Evolutionary conservation across 2,329 filamentous ascomycete genomes (phyloP), one percentile per base, ranked within the genome.

Genomic region (Pochonia chlamydosporia): DNA sequence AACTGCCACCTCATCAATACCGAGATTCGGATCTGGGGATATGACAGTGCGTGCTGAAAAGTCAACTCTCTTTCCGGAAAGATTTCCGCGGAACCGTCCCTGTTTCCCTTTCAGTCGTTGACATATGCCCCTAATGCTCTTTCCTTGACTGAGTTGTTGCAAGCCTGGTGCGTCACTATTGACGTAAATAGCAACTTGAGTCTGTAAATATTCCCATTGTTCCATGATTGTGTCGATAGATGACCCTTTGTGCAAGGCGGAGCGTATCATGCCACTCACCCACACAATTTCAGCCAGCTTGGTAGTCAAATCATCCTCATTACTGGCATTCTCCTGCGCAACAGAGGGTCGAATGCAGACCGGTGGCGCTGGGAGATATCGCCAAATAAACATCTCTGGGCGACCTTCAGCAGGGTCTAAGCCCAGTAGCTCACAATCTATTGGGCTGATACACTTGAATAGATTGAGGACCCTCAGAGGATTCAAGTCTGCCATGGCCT

Each of bases 31-130:
- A 66, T 99, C 93, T 0, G 93, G 93, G 1, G 90, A 95, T 65
- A 97, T 99, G 66, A 99, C 93, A 1, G 92, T 99, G 64, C 93
- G 83, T n/a, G 89, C 93, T 10, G 93, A 97, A 67, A 97, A 99
- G 63, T 97, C 91, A 47, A 99, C 92, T 78, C 93, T 92, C 68
- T 99, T 99, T 63, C 92, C 92, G 0, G 91, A 96, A 50, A 99
- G 69, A 59, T 97, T 99, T 49, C 93, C 92, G 70, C 92, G 85
- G 68, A 99, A 97, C 46, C 92, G 87, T 48, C 93, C 92, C 63
- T 96, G 91, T 62, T 99, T 99, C 56, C 93, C 93, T 69, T 99
- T 99, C 43, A 99, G 69, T 18, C 93, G 82, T 67, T 97, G 92
- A 51, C 91, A 96, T 62, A 97, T 95, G 18, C 93, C 92, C 56